A percentile compares a stretch with the other conserved stretches of the same genome.
Conservation (phyloP, 2,329 filamentous ascomycete species). For the Verticillium nubilum region DNA sequence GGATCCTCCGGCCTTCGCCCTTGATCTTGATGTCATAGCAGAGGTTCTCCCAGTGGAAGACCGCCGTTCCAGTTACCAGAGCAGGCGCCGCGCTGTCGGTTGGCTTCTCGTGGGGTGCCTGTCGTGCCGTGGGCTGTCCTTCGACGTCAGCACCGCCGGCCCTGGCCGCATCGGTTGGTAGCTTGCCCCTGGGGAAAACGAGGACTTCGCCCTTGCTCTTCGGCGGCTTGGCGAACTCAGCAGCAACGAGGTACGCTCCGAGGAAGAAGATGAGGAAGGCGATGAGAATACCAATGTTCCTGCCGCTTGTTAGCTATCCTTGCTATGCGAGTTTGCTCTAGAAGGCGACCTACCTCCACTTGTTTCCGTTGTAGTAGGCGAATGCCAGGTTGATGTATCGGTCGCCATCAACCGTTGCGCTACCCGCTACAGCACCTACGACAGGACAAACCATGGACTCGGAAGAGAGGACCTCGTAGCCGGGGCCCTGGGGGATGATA, state of each 20-base stretch:
- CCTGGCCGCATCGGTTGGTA: slow-evolving; percentile 54
- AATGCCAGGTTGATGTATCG: background rate
- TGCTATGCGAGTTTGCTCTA: background rate
- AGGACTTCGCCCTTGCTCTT: slow-evolving; percentile 50
- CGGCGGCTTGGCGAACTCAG: slow-evolving; percentile 35
- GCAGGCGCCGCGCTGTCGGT: background rate
- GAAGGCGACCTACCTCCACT: slow-evolving; percentile 12
- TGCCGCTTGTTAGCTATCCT: slow-evolving; percentile 9
- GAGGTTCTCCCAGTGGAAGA: slow-evolving; percentile 66
- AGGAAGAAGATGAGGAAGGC: slow-evolving; percentile 51
- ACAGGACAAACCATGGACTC: background rate
- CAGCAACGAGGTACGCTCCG: slow-evolving; percentile 43
- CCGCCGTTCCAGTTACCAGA: slow-evolving; percentile 44
- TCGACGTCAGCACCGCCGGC: slow-evolving; percentile 26
- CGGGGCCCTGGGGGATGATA: background rate
- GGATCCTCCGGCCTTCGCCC: slow-evolving; percentile 53
- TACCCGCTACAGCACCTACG: slow-evolving; percentile 1
- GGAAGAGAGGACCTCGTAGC: background rate
- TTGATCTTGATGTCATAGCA: slow-evolving; percentile 61
- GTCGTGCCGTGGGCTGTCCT: slow-evolving; percentile 14
- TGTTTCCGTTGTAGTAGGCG: slow-evolving; percentile 2
- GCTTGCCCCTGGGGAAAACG: slow-evolving; percentile 50
- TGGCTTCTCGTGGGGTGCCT: slow-evolving; percentile 12
- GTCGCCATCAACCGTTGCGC: background rate
- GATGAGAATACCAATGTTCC: slow-evolving; percentile 52